phyloP scores from a whole-genome alignment of 2,329 filamentous ascomycete species.

The Clarireedia monteithiana region DNA sequence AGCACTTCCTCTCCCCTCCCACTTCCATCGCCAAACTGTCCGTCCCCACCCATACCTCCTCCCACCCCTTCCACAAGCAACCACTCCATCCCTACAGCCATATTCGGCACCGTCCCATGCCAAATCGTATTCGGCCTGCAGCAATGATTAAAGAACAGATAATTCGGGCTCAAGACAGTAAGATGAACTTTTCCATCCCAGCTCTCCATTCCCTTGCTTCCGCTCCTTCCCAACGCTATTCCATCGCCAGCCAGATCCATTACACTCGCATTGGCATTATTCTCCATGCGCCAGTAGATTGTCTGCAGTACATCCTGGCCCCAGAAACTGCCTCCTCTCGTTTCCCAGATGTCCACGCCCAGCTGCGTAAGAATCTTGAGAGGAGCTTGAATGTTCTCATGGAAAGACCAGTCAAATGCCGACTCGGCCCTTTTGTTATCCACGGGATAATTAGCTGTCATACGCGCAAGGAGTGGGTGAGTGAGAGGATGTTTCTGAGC shows the following conservation, averaged over 20 bases:
- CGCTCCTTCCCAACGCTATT: no score
- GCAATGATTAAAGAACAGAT: slow-evolving; percentile 27
- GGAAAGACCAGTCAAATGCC: slow-evolving; percentile 17
- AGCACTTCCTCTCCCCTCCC: not conserved
- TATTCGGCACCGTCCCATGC: slow-evolving; percentile 13
- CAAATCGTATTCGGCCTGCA: slow-evolving; percentile 15
- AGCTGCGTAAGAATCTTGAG: slow-evolving; percentile 18
- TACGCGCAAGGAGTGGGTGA: slow-evolving; percentile 18
- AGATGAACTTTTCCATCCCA: not conserved
- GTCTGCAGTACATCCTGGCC: slow-evolving; percentile 24
- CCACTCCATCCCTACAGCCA: slow-evolving; percentile 1
- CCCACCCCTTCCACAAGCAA: not conserved
- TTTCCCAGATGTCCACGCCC: slow-evolving; percentile 19
- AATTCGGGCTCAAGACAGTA: slow-evolving; percentile 19
- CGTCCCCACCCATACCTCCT: not conserved
- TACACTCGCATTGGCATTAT: slow-evolving; percentile 21
- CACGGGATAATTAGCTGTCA: slow-evolving; percentile 21
- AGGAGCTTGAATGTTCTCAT: slow-evolving; percentile 21
- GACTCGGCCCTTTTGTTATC: not conserved
- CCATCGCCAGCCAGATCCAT: slow-evolving; percentile 2
- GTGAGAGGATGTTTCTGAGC: slow-evolving; percentile 16
- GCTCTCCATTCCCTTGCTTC: not conserved
- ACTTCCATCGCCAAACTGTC: not conserved
- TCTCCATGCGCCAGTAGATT: slow-evolving; percentile 22
- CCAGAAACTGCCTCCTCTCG: slow-evolving; percentile 5